A percentile compares a stretch with the other conserved stretches of the same genome.
phyloP scores from a whole-genome alignment of 2,329 filamentous ascomycete species.

The Nigrospora oryzae region DNA sequence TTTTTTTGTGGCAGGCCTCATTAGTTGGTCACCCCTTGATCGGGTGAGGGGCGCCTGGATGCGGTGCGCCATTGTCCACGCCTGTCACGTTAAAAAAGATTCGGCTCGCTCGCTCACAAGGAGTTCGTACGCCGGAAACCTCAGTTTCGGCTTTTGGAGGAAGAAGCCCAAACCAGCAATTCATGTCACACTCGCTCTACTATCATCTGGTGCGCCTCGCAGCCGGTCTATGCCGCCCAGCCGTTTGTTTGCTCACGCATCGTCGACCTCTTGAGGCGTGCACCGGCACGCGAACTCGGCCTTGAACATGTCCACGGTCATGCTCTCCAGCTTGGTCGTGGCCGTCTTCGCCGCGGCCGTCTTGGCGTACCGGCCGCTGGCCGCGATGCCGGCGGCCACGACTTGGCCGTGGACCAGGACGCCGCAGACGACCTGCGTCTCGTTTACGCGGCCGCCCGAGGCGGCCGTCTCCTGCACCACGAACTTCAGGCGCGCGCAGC shows the following conservation, averaged over 20 bases:
- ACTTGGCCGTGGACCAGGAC: conserved; percentile 69
- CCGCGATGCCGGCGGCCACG: conserved; percentile 51
- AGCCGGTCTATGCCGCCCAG: neutral
- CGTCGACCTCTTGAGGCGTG: conserved; percentile 10
- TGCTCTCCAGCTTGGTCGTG: conserved; percentile 33
- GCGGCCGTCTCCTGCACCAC: conserved; percentile 40
- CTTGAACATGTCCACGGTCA: conserved; percentile 49
- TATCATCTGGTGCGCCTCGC: too few species aligned
- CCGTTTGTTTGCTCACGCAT: neutral
- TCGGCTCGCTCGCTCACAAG: too few species aligned
- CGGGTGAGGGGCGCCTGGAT: too few species aligned
- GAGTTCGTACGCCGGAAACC: too few species aligned
- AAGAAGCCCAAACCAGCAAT: too few species aligned
- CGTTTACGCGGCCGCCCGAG: conserved; percentile 24
- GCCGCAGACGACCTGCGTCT: conserved; percentile 56
- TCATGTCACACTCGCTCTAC: too few species aligned
- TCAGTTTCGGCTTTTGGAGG: too few species aligned
- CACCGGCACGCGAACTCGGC: conserved; percentile 58
- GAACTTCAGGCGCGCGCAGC: conserved; percentile 52
- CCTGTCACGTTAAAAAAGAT: too few species aligned
- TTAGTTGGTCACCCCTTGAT: too few species aligned
- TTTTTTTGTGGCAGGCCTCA: too few species aligned
- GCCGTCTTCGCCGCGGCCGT: conserved; percentile 54
- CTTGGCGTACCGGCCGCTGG: conserved; percentile 67
- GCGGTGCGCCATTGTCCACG: too few species aligned